Evolutionary conservation across 1,139 yeast species (phyloP), one percentile per base, ranked within the genome.

Genomic region (Protomyces lactucae-debilis): DNA sequence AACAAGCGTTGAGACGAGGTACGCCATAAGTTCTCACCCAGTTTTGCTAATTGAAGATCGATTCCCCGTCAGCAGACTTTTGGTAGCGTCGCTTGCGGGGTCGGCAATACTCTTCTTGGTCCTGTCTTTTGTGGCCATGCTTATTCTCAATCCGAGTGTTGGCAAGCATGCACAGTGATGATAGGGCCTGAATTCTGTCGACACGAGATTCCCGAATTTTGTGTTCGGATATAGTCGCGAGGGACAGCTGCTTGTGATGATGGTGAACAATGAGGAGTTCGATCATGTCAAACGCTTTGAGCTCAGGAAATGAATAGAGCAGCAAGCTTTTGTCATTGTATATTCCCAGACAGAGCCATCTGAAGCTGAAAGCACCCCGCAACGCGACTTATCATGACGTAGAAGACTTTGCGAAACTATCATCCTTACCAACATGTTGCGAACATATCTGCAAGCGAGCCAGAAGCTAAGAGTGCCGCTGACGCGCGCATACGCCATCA

Each of bases 1-100:
- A 59, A 12, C 57, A 46, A 21, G 63, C 63, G 3, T 39, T 59
- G 63, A 52, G 45, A 28, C 53, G 39, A n/a, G 57, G 63, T n/a
- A 52, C 12, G 46, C 8, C 6, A 1, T 18, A 16, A 18, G 4
- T 16, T 18, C 14, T 5, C 48, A 43, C 8, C 5, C 10, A 1
- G 9, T 5, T 18, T n/a, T 10, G 48, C 48, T 43, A 21, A 43
- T 14, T 6, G 18, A 16, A 43, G 48, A 43, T 18, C 48, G 48
- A n/a, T 43, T 43, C 4, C 48, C 48, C 25, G 18, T 43, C 25
- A 43, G 48, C 25, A 18, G 48, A 9, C 48, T 43, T 18, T 18
- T 43, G 25, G 48, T 43, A 3, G 48, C 25, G 12, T 43, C 25
- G 12, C 23, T 43, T 18, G 21, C 48, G 1, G 48, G 48, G 2